These are phyloP conservation scores for Elasticomyces elasticus DNA, from an alignment of 495 filamentous ascomycete genomes.

Conservation along the genomic window DNA sequence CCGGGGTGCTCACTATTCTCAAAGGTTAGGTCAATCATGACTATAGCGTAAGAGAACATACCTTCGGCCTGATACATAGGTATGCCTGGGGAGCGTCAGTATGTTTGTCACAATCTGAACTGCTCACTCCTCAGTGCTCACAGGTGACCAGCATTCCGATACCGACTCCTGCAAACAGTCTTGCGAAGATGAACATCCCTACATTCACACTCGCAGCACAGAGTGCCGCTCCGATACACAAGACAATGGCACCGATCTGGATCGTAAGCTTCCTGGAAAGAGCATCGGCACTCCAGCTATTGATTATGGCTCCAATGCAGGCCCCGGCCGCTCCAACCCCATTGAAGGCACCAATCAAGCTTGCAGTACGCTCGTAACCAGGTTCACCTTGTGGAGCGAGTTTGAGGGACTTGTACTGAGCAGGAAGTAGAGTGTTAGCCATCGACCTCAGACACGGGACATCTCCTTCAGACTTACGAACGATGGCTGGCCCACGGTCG, in stretches of 20 bases:
- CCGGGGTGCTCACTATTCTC: constrained; percentile 20
- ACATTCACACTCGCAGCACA: constrained; percentile 20
- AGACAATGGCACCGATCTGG: constrained; percentile 17
- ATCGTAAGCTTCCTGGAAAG: constrained; percentile 19
- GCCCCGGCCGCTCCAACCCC: constrained; percentile 37
- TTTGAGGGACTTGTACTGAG: constrained; percentile 39
- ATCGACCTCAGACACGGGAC: too few relatives aligned
- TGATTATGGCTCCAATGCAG: constrained; percentile 12
- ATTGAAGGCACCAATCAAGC: constrained; percentile 40
- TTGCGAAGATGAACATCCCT: constrained; percentile 20
- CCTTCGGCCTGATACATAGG: too few relatives aligned
- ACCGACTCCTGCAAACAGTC: constrained; percentile 18
- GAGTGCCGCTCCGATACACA: constrained; percentile 19
- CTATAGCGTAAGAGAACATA: too few relatives aligned
- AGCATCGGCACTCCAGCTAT: constrained; percentile 11
- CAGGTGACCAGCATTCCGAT: constrained; percentile 17
- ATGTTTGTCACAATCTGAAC: too few relatives aligned
- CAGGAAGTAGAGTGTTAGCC: too few relatives aligned
- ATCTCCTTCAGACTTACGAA: too few relatives aligned
- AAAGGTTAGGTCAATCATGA: too few relatives aligned
- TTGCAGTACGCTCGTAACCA: constrained; percentile 40
- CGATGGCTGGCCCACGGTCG: constrained; percentile 44
- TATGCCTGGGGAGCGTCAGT: too few relatives aligned
- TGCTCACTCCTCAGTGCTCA: constrained; percentile 1
- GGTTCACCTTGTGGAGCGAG: constrained; percentile 33